These are phyloP conservation scores for Acacia confusa DNA, from an alignment of 306 rosid species.

Conservation along the genomic window DNA sequence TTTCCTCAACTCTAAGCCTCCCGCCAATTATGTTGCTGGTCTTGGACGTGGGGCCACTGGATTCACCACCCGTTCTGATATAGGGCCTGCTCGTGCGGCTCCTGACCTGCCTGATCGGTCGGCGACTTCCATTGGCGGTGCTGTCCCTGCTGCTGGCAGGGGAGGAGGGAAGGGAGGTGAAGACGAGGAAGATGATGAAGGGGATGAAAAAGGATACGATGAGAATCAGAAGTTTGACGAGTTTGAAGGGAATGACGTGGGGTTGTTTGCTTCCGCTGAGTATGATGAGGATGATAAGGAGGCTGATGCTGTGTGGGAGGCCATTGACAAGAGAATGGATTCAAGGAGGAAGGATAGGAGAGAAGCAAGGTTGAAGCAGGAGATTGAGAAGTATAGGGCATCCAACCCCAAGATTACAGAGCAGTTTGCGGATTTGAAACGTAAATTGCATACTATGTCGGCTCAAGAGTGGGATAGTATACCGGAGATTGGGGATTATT, in stretches of 20 bases:
- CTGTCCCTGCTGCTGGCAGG: conserved; percentile 44
- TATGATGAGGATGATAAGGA: conserved; percentile 92
- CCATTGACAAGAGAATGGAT: conserved; percentile 84
- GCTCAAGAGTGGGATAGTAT: conserved; percentile 79
- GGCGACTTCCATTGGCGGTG: conserved; percentile 45
- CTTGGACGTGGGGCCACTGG: conserved; percentile 97
- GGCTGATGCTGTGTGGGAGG: conserved; percentile 95
- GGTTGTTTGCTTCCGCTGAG: conserved; percentile 83
- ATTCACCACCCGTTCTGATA: conserved; percentile 83
- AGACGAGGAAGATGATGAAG: conserved; percentile 79
- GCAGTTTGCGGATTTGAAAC: conserved; percentile 80
- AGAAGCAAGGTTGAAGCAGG: conserved; percentile 88
- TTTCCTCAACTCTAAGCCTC: conserved; percentile 82
- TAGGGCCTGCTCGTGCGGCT: conserved; percentile 86
- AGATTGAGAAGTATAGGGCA: conserved; percentile 85
- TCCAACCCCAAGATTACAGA: conserved; percentile 85
- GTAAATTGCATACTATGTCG: conserved; percentile 64
- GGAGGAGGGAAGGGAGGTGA: conserved; percentile 74
- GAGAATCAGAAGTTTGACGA: conserved; percentile 92
- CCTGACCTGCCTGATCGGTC: conserved; percentile 80
- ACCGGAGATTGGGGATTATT: conserved; percentile 85
- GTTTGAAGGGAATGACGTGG: conserved; percentile 89
- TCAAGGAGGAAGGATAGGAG: conserved; percentile 87
- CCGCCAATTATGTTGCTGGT: conserved; percentile 83
- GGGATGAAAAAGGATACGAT: conserved; percentile 84